phyloP scores from a whole-genome alignment of 352 stramenopile species.

The Phytophthora cajani region DNA sequence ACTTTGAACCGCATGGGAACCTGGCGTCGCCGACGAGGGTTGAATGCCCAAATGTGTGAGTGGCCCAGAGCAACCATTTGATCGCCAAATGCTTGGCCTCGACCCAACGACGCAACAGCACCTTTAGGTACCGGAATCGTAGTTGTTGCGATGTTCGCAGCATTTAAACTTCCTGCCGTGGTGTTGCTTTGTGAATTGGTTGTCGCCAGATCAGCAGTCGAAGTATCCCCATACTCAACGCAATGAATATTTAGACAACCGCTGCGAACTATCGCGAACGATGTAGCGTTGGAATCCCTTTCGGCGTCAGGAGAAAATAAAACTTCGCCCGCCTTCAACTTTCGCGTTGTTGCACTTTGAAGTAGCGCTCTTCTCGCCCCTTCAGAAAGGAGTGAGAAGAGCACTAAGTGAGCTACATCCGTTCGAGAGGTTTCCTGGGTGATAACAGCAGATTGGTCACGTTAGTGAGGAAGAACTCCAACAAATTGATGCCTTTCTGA shows the following conservation, averaged over 20 bases:
- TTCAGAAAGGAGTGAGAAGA: slow-evolving; percentile 55
- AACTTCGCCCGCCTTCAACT: slow-evolving; percentile 25
- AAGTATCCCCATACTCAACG: slow-evolving; percentile 20
- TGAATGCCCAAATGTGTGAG: slow-evolving; percentile 31
- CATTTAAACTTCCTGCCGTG: background rate
- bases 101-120: slow-evolving; percentile 36
- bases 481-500: background rate
- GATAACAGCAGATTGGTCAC: background rate
- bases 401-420: slow-evolving; percentile 45
- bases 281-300: slow-evolving; percentile 9
- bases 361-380: slow-evolving; percentile 36
- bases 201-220: background rate
- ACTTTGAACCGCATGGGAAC: slow-evolving; percentile 36
- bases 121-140: slow-evolving; percentile 7
- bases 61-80: slow-evolving; percentile 60
- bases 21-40: slow-evolving; percentile 13
- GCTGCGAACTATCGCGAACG: slow-evolving; percentile 46
- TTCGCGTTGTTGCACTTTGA: slow-evolving; percentile 28
- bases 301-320: slow-evolving; percentile 18
- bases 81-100: slow-evolving; percentile 61
- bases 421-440: slow-evolving; percentile 40
- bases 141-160: background rate
- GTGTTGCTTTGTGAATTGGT: slow-evolving; percentile 3
- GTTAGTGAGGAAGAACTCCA: background rate
- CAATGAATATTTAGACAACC: slow-evolving; percentile 61